Evolutionary conservation across 2,329 filamentous ascomycete genomes (phyloP), one percentile per base, ranked within the genome.

Genomic region (Epichloe brachyelytri): DNA sequence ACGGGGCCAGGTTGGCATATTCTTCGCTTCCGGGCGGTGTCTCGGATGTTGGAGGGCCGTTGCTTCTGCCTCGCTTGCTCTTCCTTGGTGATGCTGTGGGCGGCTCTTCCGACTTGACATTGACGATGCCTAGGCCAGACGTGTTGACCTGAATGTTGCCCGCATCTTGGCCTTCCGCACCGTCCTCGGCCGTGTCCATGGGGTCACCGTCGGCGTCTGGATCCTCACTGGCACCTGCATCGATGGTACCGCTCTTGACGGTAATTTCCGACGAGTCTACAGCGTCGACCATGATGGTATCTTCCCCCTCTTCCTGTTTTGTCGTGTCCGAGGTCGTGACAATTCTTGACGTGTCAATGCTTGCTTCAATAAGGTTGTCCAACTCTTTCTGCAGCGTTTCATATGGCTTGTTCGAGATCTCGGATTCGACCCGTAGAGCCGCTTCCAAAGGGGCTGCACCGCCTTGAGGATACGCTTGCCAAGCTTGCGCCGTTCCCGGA

Each of bases 401-500:
- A 44, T 82, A 79, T 1, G 85, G 74, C 59, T 82, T 84, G 49
- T 82, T 78, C 48, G 77, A 82, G 41, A 95, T 75, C 54, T 93
- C 86, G n/a, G 86, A 83, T 65, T 97, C 91, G 50, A 87, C 86
- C 49, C 77, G 78, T 45, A 89, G 69, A 0, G 88, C 88, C 50
- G 79, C 76, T 64, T 95, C 86, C 3, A 95, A 72, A 82, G 76
- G 14, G 86, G 82, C 63, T 94, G 87, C 34, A 95, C 77, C 1
- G 83, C 80, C 64, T 88, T 94, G 57, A 95, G 77, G 54, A 96
- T 95, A 26, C 89, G 81, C 67, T 94, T 95, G 22, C 86, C 88
- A n/a, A 95, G 72, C 58, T 85, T 86, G 60, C 87, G 86, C 54
- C 86, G 82, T 58, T 95, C 86, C 52, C 87, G 86, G 54, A 88